These are phyloP conservation scores for Dispira parvispora DNA, from an alignment of 192 early-diverging fungal species.

Conservation along the genomic window DNA sequence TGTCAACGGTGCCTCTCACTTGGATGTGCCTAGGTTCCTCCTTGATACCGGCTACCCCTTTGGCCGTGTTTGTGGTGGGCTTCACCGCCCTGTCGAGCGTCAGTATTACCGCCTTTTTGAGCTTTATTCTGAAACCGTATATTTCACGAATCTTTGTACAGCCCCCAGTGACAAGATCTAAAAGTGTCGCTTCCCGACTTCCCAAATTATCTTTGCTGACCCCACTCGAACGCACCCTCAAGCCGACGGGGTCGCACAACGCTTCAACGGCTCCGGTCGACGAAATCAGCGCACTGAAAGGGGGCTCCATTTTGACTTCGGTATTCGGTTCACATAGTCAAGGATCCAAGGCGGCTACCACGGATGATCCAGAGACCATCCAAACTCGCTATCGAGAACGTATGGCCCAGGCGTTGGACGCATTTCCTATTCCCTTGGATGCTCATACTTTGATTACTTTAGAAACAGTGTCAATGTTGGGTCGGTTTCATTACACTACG, in stretches of 20 bases:
- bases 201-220: not conserved
- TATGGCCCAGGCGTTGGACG: not conserved
- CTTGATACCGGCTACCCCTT: not conserved
- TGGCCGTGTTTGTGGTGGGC: not conserved
- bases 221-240: not conserved
- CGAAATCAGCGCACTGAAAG: not conserved
- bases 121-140: not conserved
- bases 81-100: conserved; percentile 8
- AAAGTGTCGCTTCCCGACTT: not conserved
- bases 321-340: not conserved
- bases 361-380: not conserved
- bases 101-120: not conserved
- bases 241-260: not conserved
- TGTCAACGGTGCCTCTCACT: not conserved
- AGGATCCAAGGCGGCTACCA: not conserved
- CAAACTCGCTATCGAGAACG: not conserved
- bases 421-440: not conserved
- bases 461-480: conserved; percentile 1
- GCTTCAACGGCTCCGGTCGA: not conserved
- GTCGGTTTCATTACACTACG: not conserved
- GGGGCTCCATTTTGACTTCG: not conserved
- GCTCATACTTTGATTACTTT: not conserved
- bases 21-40: not conserved
- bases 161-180: not conserved
- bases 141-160: conserved; percentile 10